phyloP scores from a whole-genome alignment of 805 yeast species.

The Metschnikowia gruessii region DNA sequence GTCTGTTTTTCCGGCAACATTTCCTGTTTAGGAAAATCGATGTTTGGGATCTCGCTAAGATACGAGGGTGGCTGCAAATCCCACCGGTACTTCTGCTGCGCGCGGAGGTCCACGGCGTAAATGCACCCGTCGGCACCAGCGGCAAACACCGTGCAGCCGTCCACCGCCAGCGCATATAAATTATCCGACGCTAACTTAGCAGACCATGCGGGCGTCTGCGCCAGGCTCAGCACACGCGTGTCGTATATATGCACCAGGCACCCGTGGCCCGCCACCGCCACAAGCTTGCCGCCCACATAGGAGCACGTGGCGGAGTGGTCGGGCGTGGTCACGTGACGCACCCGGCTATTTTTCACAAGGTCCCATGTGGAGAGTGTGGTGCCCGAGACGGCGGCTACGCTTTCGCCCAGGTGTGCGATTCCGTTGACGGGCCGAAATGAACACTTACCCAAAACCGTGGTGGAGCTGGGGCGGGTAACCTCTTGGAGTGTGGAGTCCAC shows the following conservation, averaged over 20 bases:
- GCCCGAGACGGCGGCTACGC: conserved; percentile 14
- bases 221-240: conserved; percentile 3
- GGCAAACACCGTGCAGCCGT: conserved; percentile 8
- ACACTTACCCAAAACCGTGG: conserved; percentile 17
- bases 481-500: background rate
- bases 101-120: conserved; percentile 18
- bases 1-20: background rate
- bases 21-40: too few species aligned
- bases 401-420: conserved; percentile 6
- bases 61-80: conserved; percentile 7
- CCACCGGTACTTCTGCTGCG: conserved; percentile 8
- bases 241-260: conserved; percentile 18
- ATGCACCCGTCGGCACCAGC: conserved; percentile 21
- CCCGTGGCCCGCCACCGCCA: conserved; percentile 20
- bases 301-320: conserved; percentile 13
- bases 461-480: conserved; percentile 5
- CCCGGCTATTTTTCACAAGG: conserved; percentile 12
- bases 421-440: conserved; percentile 16
- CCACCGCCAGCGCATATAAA: conserved; percentile 17
- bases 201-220: conserved; percentile 13
- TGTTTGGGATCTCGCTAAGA: too few species aligned
- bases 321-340: conserved; percentile 12
- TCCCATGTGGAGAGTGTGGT: conserved; percentile 18
- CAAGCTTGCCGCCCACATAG: conserved; percentile 8
- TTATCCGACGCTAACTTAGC: conserved; percentile 14